Base-by-base conservation (phyloP, 352 stramenopile species). In the Globisporangium paroecandrum region DNA sequence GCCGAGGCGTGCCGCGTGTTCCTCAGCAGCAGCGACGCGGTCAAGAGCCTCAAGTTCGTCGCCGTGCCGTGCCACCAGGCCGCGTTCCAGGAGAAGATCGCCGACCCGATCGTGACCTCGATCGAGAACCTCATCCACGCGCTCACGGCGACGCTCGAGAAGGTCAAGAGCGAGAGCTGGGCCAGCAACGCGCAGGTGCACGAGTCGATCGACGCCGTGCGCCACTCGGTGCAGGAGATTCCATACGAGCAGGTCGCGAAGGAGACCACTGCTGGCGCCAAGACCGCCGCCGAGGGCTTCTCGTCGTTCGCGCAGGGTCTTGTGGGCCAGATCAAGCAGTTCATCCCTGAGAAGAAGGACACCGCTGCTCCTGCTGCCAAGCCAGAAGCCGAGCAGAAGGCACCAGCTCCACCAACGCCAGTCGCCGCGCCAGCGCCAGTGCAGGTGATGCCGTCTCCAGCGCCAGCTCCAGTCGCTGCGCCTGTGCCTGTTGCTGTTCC, bases 21-120 rank as follows among this genome's bases (percentile, higher is more conserved):
- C 63, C 71, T 83, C 41, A 75, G 58, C 27, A 69, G 68, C 18
- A 43, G 66, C 15, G 72, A 76, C 55, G 38, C 78, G 12, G 65
- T 82, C 36, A 87, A 86, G 77, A 81, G 74, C 65, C 77, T 93
- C 74, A 89, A 87, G 66, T 93, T 93, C 65, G 78, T 77, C 36
- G 83, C 81, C n/a, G 72, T 86, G 32, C 65, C 73, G 25, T 74
- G 66, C 22, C 69, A 69, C 4, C 73, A 89, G 58, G 68, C 68
- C 0, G 75, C 77, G 36, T 79, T 87, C 56, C 70, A 83, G 41
- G 77, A 85, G 12, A 71, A 82, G 43, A 77, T 89, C 27, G 69
- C 80, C 6, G 80, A 89, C 25, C 82, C 78, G 25, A 76, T 93
- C 51, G 72, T 89, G 47, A 65, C 71, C 32, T 87, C 85, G 20